A percentile compares a stretch with the other conserved stretches of the same genome.
Conservation (phyloP, 345 rosid species). For the Camelina neglecta region DNA sequence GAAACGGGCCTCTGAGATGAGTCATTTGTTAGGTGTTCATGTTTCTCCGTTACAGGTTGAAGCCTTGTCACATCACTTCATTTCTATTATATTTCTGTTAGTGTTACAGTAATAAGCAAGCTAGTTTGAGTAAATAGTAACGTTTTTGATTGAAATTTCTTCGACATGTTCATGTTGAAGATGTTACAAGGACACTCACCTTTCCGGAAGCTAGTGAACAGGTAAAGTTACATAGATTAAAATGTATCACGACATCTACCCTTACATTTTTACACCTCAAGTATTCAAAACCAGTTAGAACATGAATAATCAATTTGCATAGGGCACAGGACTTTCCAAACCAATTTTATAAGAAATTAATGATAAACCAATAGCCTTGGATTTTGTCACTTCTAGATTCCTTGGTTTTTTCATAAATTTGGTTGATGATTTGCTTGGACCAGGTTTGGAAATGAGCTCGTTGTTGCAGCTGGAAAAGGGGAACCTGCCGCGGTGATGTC, state of each 20-base stretch:
- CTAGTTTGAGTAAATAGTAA: neutral
- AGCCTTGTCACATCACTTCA: conserved; percentile 1
- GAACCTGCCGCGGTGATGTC: conserved; percentile 89
- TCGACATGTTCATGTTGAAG: conserved; percentile 47
- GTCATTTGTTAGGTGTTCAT: conserved; percentile 59
- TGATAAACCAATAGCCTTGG: neutral
- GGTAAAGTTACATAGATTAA: conserved; percentile 43
- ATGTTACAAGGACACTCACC: conserved; percentile 90
- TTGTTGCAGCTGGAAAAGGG: conserved; percentile 92
- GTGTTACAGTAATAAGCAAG: conserved; percentile 2
- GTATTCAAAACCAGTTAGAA: too few species aligned
- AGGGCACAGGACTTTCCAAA: neutral
- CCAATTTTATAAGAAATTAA: too few species aligned
- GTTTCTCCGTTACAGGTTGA: conserved; percentile 74
- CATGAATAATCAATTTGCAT: neutral
- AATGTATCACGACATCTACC: neutral
- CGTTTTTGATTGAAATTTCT: neutral
- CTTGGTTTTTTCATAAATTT: neutral
- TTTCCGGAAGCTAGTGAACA: conserved; percentile 64
- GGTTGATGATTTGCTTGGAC: conserved; percentile 4
- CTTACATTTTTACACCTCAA: neutral
- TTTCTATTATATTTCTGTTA: neutral
- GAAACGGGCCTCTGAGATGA: conserved; percentile 74
- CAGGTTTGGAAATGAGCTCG: conserved; percentile 71
- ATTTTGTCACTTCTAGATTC: neutral